Evolutionary conservation across 2,329 filamentous ascomycete genomes (phyloP).

Genomic region (Sarocladium oryzae): DNA sequence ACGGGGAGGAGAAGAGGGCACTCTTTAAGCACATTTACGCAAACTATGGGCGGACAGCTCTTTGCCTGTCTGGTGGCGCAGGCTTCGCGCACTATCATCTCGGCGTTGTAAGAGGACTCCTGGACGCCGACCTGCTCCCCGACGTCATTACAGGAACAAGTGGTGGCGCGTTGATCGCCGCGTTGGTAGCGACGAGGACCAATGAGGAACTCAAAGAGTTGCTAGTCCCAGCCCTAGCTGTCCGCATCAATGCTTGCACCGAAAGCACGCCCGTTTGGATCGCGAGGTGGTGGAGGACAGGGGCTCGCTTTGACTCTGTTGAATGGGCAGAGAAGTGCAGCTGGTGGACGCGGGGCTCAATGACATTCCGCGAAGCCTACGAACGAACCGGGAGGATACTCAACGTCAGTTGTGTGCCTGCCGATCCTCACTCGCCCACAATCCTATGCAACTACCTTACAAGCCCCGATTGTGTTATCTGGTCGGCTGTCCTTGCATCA

Average conservation of each 20-base stretch:
- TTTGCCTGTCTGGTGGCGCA: slow-evolving; percentile 89
- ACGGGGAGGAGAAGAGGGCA: slow-evolving; percentile 65
- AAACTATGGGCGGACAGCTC: slow-evolving; percentile 86
- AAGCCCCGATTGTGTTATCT: slow-evolving; percentile 93
- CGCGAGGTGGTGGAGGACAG: slow-evolving; percentile 82
- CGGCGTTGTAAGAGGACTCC: slow-evolving; percentile 80
- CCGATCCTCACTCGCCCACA: slow-evolving; percentile 85
- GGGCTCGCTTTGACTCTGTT: slow-evolving; percentile 86
- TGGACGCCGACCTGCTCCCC: slow-evolving; percentile 79
- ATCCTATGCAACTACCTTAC: slow-evolving; percentile 96
- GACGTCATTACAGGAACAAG: slow-evolving; percentile 96
- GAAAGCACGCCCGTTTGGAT: slow-evolving; percentile 73
- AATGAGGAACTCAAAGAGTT: slow-evolving; percentile 83
- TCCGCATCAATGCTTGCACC: slow-evolving; percentile 76
- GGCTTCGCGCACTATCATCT: slow-evolving; percentile 97
- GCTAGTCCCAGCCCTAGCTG: slow-evolving; percentile 78
- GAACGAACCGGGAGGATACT: slow-evolving; percentile 88
- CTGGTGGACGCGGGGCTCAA: slow-evolving; percentile 87
- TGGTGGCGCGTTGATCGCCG: slow-evolving; percentile 85
- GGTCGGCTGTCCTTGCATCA: slow-evolving; percentile 91
- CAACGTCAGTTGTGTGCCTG: slow-evolving; percentile 93
- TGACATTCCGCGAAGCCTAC: slow-evolving; percentile 93
- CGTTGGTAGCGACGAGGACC: slow-evolving; percentile 79
- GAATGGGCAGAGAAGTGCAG: slow-evolving; percentile 81
- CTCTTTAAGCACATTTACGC: slow-evolving; percentile 85